These are phyloP conservation scores for Tetrahymena borealis DNA, from an alignment of 73 alveolate species.

Conservation along the genomic window DNA sequence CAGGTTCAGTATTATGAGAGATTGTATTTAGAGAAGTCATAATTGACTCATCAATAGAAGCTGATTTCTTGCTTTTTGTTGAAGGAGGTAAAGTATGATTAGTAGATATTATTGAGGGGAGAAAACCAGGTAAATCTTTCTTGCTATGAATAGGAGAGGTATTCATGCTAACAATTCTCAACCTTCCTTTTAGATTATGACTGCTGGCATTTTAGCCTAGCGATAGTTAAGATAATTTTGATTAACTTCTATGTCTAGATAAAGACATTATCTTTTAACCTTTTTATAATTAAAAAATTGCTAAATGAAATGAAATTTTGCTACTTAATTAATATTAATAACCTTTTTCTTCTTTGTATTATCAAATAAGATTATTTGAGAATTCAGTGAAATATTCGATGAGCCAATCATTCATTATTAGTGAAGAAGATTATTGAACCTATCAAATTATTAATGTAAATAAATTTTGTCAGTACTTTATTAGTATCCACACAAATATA, in stretches of 20 bases:
- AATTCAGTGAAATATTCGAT: no score
- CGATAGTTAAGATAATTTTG: not conserved
- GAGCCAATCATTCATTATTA: no score
- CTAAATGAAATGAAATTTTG: no score
- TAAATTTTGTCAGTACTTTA: no score
- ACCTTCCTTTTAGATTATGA: no score
- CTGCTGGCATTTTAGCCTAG: no score
- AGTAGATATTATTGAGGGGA: not conserved
- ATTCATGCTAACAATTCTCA: not conserved
- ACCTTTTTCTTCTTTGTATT: no score
- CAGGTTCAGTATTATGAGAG: not conserved
- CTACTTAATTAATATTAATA: no score
- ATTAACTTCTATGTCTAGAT: not conserved
- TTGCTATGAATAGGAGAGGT: not conserved
- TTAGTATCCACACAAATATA: no score
- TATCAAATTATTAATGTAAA: no score
- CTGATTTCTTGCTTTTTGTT: not conserved
- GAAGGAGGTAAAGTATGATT: not conserved
- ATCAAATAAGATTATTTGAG: no score
- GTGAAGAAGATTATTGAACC: no score
- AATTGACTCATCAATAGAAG: not conserved
- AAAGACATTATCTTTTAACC: not conserved
- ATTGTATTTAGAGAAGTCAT: not conserved
- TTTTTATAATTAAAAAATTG: not conserved
- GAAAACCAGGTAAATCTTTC: not conserved